A percentile compares a stretch with the other conserved stretches of the same genome.
Evolutionary conservation across 75 land plant species (phyloP).

Genomic region (Pseudotsuga menziesii): DNA sequence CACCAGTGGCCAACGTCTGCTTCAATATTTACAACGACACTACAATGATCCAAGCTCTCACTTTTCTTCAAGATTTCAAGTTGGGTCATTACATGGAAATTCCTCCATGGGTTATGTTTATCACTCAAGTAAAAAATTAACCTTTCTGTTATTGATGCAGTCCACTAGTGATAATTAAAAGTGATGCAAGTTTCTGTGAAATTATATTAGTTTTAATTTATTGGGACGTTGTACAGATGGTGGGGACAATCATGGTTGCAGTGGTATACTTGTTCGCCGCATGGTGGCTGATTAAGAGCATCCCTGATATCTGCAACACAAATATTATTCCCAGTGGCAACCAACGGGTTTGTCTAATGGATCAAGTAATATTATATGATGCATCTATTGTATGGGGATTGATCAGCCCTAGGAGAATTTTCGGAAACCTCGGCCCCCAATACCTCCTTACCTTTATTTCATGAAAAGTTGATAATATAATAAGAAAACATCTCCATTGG

Average conservation of each 20-base stretch:
- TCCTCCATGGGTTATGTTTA: slow-evolving; percentile 77
- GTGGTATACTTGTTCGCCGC: slow-evolving; percentile 57
- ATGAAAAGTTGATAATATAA: too few species aligned
- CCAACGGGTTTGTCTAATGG: slow-evolving; percentile 82
- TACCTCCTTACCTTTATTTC: too few species aligned
- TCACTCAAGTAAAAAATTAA: slow-evolving; percentile 47
- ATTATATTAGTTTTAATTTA: too few species aligned
- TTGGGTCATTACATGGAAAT: slow-evolving; percentile 87
- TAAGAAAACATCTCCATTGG: too few species aligned
- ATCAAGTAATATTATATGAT: slow-evolving; percentile 78
- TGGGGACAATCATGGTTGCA: slow-evolving; percentile 56
- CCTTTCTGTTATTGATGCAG: too few species aligned
- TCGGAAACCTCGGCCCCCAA: slow-evolving; percentile 67
- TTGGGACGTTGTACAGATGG: slow-evolving; percentile 14
- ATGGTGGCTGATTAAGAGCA: slow-evolving; percentile 75
- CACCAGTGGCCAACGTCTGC: slow-evolving; percentile 80
- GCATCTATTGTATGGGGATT: slow-evolving; percentile 94
- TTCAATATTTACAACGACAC: slow-evolving; percentile 81
- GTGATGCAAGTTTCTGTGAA: too few species aligned
- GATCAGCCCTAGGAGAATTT: slow-evolving; percentile 70
- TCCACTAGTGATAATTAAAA: too few species aligned
- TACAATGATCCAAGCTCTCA: slow-evolving; percentile 77
- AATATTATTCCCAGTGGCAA: slow-evolving; percentile 36
- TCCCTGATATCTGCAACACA: slow-evolving; percentile 62
- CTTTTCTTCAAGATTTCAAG: slow-evolving; percentile 70